Evolutionary conservation across 2,329 filamentous ascomycete genomes (phyloP).

Genomic region (Escovopsis sp.): DNA sequence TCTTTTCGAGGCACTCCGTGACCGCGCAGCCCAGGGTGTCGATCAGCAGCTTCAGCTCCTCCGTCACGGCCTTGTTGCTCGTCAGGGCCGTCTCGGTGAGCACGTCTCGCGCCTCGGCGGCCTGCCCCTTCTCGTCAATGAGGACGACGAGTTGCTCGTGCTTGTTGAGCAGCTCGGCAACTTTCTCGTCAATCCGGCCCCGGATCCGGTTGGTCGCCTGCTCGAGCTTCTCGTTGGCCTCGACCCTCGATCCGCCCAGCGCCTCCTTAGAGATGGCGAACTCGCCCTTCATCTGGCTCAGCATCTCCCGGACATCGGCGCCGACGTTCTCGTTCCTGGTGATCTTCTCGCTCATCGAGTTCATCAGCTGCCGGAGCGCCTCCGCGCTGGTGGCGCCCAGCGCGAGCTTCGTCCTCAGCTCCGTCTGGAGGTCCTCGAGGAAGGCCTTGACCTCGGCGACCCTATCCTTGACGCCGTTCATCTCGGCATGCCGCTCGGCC

Average conservation of each 20-base stretch:
- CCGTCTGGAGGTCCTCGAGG: slow-evolving; percentile 62
- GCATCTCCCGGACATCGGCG: slow-evolving; percentile 55
- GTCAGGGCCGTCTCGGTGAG: slow-evolving; percentile 60
- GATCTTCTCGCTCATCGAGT: slow-evolving; percentile 48
- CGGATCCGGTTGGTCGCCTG: slow-evolving; percentile 37
- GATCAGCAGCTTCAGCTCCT: slow-evolving; percentile 75
- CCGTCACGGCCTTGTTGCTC: slow-evolving; percentile 62
- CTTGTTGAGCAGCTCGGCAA: slow-evolving; percentile 67
- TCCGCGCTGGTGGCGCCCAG: slow-evolving; percentile 61
- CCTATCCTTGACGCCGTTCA: slow-evolving; percentile 59
- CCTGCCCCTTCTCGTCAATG: slow-evolving; percentile 58
- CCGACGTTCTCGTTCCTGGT: slow-evolving; percentile 39
- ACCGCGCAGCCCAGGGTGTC: slow-evolving; percentile 72
- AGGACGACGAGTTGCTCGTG: slow-evolving; percentile 72
- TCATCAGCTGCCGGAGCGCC: slow-evolving; percentile 53
- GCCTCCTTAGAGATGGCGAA: slow-evolving; percentile 75
- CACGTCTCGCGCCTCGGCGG: slow-evolving; percentile 56
- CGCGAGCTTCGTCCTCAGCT: slow-evolving; percentile 61
- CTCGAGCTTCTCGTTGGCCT: slow-evolving; percentile 64
- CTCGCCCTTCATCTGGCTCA: slow-evolving; percentile 63
- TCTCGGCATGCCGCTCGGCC: slow-evolving; percentile 72
- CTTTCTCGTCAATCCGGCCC: slow-evolving; percentile 44
- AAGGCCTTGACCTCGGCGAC: slow-evolving; percentile 65
- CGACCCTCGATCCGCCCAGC: slow-evolving; percentile 67
- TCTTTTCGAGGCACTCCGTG: slow-evolving; percentile 70